Evolutionary conservation across 495 filamentous ascomycete genomes (phyloP).

Genomic region (Chaetomium fimeti): DNA sequence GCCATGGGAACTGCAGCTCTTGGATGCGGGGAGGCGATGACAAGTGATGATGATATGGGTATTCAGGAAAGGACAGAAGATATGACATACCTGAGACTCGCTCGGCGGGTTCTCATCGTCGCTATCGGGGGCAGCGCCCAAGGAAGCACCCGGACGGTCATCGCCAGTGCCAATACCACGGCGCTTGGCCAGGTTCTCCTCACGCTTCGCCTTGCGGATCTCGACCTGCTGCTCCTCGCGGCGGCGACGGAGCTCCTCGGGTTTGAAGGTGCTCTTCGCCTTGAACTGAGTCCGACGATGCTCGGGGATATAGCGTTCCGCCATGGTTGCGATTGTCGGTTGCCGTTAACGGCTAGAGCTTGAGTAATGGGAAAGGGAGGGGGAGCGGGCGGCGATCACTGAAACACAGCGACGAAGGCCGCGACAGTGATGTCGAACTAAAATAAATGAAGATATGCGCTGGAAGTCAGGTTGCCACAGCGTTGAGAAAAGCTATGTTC

Average conservation of each 20-base stretch:
- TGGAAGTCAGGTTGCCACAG: conserved; percentile 2
- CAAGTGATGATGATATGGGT: conserved; percentile 18
- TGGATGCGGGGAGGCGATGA: conserved; percentile 12
- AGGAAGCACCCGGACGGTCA: conserved; percentile 79
- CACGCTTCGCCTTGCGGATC: conserved; percentile 95
- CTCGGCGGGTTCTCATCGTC: conserved; percentile 94
- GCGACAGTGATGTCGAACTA: neutral
- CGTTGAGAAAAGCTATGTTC: conserved; percentile 26
- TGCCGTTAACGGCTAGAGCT: conserved; percentile 29
- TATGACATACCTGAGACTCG: conserved; percentile 84
- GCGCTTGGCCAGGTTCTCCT: conserved; percentile 97
- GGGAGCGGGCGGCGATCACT: conserved; percentile 11
- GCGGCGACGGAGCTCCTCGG: conserved; percentile 95
- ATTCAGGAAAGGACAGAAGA: neutral
- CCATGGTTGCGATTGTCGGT: conserved; percentile 63
- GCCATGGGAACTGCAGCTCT: conserved; percentile 18
- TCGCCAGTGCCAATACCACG: conserved; percentile 80
- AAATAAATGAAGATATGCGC: neutral
- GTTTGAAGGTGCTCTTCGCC: conserved; percentile 97
- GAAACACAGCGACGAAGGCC: neutral
- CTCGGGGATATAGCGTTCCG: conserved; percentile 98
- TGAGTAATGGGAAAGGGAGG: conserved; percentile 35
- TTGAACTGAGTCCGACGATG: conserved; percentile 99
- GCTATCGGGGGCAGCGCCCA: conserved; percentile 87
- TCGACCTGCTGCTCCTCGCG: conserved; percentile 99